phyloP scores from a whole-genome alignment of 2,329 filamentous ascomycete genomes.

The Beauveria pseudobassiana region DNA sequence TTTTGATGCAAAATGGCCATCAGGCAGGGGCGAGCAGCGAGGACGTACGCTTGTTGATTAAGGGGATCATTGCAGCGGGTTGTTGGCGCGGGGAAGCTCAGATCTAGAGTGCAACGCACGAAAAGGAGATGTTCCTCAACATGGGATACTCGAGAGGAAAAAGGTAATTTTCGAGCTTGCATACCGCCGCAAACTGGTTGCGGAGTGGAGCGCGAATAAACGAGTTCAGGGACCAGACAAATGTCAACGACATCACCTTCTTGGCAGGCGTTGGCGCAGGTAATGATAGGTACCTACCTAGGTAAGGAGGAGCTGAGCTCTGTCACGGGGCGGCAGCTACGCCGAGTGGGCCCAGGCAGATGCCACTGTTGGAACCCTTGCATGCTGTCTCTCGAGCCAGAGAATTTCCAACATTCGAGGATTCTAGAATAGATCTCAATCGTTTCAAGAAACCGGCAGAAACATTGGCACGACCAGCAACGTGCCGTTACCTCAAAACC shows the following conservation, averaged over 20 bases:
- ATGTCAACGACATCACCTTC: neutral
- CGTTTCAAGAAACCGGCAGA: too few species aligned
- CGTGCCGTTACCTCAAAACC: too few species aligned
- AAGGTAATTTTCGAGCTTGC: neutral
- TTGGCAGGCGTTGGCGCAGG: neutral
- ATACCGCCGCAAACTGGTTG: neutral
- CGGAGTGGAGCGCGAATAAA: slow-evolving; percentile 2
- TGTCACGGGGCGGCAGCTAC: neutral
- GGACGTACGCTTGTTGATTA: slow-evolving; percentile 9
- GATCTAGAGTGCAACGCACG: too few species aligned
- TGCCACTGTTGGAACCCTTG: neutral
- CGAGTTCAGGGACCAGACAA: neutral
- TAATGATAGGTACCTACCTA: neutral
- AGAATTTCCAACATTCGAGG: neutral
- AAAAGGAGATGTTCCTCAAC: too few species aligned
- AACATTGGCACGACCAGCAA: too few species aligned
- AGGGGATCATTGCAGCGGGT: neutral
- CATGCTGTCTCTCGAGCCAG: neutral
- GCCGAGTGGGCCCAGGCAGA: slow-evolving; percentile 7
- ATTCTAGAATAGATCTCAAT: neutral
- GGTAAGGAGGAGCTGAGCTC: neutral
- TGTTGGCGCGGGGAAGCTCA: neutral
- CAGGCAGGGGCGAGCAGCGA: neutral
- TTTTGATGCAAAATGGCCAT: neutral
- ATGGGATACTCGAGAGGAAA: neutral